These are phyloP conservation scores for Carpinus viminea DNA, from an alignment of 306 rosid genomes.

Conservation along the genomic window DNA sequence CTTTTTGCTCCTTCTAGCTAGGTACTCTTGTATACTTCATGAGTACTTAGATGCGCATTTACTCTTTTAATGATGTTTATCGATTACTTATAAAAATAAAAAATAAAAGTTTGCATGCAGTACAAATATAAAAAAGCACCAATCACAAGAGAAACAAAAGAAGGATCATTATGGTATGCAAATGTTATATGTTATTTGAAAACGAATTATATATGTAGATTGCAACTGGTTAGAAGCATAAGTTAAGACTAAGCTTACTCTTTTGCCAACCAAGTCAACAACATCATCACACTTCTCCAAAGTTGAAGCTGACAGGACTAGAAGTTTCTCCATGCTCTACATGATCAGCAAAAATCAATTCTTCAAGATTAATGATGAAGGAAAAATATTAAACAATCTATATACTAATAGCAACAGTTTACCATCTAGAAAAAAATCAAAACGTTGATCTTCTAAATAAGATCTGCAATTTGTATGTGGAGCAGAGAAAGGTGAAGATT, in stretches of 20 bases:
- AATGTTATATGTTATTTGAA: neutral
- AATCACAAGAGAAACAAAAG: neutral
- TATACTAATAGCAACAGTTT: neutral
- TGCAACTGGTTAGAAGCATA: slow-evolving; percentile 6
- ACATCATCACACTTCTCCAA: slow-evolving; percentile 33
- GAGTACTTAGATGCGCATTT: too few species aligned
- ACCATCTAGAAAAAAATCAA: slow-evolving; percentile 13
- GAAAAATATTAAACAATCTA: neutral
- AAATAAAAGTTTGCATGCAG: neutral
- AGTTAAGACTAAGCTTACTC: slow-evolving; percentile 24
- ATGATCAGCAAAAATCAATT: slow-evolving; percentile 4
- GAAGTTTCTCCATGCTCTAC: slow-evolving; percentile 46
- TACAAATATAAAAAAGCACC: neutral
- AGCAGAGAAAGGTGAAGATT: slow-evolving; percentile 10
- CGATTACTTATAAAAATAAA: too few species aligned
- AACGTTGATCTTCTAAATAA: slow-evolving; percentile 1
- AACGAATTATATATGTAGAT: neutral
- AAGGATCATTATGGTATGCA: neutral
- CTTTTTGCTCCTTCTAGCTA: too few species aligned
- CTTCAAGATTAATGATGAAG: neutral
- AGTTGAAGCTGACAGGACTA: slow-evolving; percentile 33
- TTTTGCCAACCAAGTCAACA: slow-evolving; percentile 10
- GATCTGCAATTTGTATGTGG: slow-evolving; percentile 16
- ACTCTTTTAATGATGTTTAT: too few species aligned
- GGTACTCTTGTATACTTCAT: too few species aligned